These are phyloP conservation scores for Naumovozyma castellii DNA, from an alignment of 805 yeast genomes.

Conservation along the genomic window DNA sequence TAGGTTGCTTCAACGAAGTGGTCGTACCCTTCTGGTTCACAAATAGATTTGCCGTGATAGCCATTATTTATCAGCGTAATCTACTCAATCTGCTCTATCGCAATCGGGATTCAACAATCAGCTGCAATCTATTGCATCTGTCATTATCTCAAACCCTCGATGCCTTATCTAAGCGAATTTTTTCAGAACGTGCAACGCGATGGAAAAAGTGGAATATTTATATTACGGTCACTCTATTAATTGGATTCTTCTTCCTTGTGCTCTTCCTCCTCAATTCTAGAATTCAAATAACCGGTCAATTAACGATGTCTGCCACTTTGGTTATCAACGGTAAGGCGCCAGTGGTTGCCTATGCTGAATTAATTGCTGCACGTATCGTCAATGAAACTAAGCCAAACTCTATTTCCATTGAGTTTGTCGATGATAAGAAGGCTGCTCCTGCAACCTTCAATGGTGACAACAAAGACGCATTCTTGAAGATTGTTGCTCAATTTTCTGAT, in stretches of 20 bases:
- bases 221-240: no score
- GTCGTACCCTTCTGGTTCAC: conserved; percentile 43
- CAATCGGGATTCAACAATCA: no score
- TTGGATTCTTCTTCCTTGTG: no score
- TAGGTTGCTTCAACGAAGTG: conserved; percentile 75
- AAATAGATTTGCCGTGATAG: conserved; percentile 23
- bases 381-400: conserved; percentile 44
- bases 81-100: neutral
- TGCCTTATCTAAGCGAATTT: neutral
- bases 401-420: conserved; percentile 56
- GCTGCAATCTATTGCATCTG: no score
- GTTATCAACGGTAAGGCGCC: conserved; percentile 82
- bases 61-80: conserved; percentile 20
- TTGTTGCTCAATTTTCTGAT: conserved; percentile 46
- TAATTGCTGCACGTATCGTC: conserved; percentile 70
- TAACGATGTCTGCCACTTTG: conserved; percentile 40
- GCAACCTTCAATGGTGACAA: conserved; percentile 41
- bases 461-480: conserved; percentile 36
- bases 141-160: neutral
- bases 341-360: conserved; percentile 64
- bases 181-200: neutral
- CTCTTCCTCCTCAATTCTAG: neutral
- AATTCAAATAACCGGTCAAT: no score
- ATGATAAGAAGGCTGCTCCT: conserved; percentile 55
- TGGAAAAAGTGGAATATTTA: no score